Evolutionary conservation across 768 basidiomycete genomes (phyloP), one percentile per base, ranked within the genome.

Genomic region (Boletus eberwhitei): DNA sequence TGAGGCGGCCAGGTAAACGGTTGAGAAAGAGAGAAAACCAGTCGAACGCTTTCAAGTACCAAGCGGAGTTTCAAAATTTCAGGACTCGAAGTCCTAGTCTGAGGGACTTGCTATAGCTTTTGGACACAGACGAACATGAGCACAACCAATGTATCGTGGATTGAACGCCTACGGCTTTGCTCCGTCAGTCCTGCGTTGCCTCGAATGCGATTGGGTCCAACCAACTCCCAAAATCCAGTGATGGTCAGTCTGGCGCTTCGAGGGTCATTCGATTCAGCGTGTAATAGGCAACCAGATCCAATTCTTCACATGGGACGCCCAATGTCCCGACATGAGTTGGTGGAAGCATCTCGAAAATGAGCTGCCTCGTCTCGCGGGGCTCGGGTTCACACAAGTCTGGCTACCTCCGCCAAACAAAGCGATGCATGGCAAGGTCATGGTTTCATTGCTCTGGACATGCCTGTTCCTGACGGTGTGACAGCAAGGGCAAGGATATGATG

Each of bases 371-470:
- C 77, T 93, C 19, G 79, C 79, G 5, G 74, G 79, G 42, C 73
- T 89, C 57, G 91, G 90, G 14, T 77, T 91, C 61, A 91, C 90
- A 0, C 88, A 90, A 66, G 77, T 84, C 4, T 93, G 90, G 90
- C 71, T 93, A 32, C 90, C 90, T 34, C 91, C 90, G 7, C 86
- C 88, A 17, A 87, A 88, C 66, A 93, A 91, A 68, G 90, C 86
- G 16, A 85, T 82, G 69, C 70, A 31, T 19, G 65, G 74, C 51
- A 78, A 76, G 63, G 88, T 87, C 26, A 4, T 5, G 11, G 17
- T 42, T 36, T 29, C 38, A 38, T 31, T 52, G 24, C 12, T 41
- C 24, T 31, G 7, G 21, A 60, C 21, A 39, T 60, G 32, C 11
- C 17, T 26, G 22, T 52, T 50, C 31, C 61, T 67, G 51, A 54